Evolutionary conservation across 495 filamentous ascomycete species (phyloP).

Genomic region (Penicillium subrubescens): DNA sequence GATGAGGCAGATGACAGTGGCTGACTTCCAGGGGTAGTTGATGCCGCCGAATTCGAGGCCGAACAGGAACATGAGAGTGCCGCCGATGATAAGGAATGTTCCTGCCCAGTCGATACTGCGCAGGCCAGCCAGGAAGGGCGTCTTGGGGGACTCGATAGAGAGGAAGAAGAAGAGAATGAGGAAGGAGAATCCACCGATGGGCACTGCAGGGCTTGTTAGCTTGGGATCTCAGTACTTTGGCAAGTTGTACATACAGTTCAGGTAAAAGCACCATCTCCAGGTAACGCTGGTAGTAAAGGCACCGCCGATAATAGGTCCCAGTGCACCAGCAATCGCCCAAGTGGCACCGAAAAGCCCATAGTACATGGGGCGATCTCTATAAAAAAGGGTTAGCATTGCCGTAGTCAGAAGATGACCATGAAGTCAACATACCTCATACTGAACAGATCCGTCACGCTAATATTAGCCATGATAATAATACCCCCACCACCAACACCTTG

Average conservation of each 20-base stretch:
- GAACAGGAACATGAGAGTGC: conserved; percentile 79
- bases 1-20: conserved; percentile 75
- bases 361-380: conserved; percentile 63
- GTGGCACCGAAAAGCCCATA: conserved; percentile 66
- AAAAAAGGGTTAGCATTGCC: conserved; percentile 17
- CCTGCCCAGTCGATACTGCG: conserved; percentile 79
- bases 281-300: conserved; percentile 66
- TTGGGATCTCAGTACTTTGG: neutral
- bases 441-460: conserved; percentile 80
- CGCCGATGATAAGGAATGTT: conserved; percentile 68
- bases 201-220: conserved; percentile 47
- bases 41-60: conserved; percentile 79
- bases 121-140: conserved; percentile 68
- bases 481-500: conserved; percentile 88
- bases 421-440: conserved; percentile 54
- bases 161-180: conserved; percentile 69
- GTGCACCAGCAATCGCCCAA: conserved; percentile 73
- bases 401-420: neutral
- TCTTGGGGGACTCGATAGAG: conserved; percentile 74
- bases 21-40: conserved; percentile 72
- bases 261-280: conserved; percentile 67
- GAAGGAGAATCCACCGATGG: conserved; percentile 71
- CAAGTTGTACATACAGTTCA: conserved; percentile 54
- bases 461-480: conserved; percentile 77
- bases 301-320: conserved; percentile 77